Base-by-base conservation (phyloP, 1,284 basidiomycete genomes). In the Moniliophthora roreri region DNA sequence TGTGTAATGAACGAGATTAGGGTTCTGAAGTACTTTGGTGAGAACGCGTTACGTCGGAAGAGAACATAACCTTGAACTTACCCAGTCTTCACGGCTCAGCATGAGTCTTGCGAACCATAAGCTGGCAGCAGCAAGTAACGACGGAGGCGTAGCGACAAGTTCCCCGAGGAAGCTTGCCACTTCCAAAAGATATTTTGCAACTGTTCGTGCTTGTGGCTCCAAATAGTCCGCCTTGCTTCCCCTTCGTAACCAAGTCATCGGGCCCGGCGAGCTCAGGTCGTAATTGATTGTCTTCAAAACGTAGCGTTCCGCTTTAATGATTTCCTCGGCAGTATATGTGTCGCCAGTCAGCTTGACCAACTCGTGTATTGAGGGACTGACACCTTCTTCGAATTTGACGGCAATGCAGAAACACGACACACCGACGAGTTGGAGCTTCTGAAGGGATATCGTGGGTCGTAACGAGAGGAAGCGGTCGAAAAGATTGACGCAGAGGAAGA, bases 151-250 rank as follows among this genome's bases (percentile, higher is more conserved):
- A 8, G 79, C 76, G 55, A 96, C 75, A 47, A 97, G 72, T 13
- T 84, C 75, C 77, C 89, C 87, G 62, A 96, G 91, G 37, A 96
- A 78, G 52, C 86, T 82, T 16, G 83, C 83, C 50, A 95, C 89
- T 75, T 96, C 94, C 65, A 95, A 77, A 50, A 94, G 77, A 70
- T 89, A 95, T 70, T 96, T 97, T 54, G 88, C 92, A 9, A 95
- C 79, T 0, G 93, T 95, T 57, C 93, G 77, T 5, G 85, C 87
- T 67, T 91, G 85, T 50, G 93, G 84, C 63, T 96, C 91, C 68
- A 94, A 95, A 57, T 89, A 86, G 64, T 97, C 94, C 9, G 94
- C 94, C 71, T 95, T 96, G 69, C 89, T 92, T 57, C 93, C 85
- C 51, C 92, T 79, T 38, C 94, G 79, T 46, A 97, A 76, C 76